Conservation (phyloP, 2,329 filamentous ascomycete species). For the Aspergillus pseudoviridinutans region DNA sequence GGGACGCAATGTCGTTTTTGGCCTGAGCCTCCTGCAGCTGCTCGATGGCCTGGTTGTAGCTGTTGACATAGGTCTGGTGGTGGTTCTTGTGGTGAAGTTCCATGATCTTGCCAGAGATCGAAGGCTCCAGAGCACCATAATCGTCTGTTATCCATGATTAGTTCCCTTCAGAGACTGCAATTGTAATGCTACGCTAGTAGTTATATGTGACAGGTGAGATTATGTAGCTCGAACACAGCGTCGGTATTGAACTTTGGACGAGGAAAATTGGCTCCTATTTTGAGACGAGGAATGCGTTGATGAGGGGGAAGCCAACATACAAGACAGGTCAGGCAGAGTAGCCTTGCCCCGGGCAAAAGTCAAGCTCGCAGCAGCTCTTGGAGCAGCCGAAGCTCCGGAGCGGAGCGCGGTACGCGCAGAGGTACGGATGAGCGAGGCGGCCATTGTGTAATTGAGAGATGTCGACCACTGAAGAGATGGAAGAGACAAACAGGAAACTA, state of each 20-base stretch:
- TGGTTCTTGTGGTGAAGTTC: conserved; percentile 92
- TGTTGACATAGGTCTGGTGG: conserved; percentile 90
- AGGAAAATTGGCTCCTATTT: not conserved
- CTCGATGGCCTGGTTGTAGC: conserved; percentile 75
- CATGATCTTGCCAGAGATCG: conserved; percentile 89
- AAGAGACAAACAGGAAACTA: not conserved
- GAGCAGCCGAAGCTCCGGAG: conserved; percentile 51
- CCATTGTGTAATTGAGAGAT: conserved; percentile 52
- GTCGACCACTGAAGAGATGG: conserved; percentile 4
- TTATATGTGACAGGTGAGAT: not conserved
- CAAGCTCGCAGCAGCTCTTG: conserved; percentile 64
- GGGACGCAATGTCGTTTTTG: conserved; percentile 52
- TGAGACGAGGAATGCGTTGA: not conserved
- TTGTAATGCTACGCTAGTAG: not conserved
- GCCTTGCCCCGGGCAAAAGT: conserved; percentile 83
- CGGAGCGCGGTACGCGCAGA: conserved; percentile 69
- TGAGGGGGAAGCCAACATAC: conserved; percentile 46
- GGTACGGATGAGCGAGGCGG: conserved; percentile 69
- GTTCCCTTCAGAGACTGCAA: not conserved
- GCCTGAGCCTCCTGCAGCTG: conserved; percentile 59
- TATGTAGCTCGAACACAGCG: not conserved
- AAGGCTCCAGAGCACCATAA: conserved; percentile 87
- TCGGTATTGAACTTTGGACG: not conserved
- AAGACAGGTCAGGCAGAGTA: conserved; percentile 83
- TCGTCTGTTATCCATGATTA: conserved; percentile 60